Evolutionary conservation across 2,329 filamentous ascomycete species (phyloP).

Genomic region (Orbilia quercus): DNA sequence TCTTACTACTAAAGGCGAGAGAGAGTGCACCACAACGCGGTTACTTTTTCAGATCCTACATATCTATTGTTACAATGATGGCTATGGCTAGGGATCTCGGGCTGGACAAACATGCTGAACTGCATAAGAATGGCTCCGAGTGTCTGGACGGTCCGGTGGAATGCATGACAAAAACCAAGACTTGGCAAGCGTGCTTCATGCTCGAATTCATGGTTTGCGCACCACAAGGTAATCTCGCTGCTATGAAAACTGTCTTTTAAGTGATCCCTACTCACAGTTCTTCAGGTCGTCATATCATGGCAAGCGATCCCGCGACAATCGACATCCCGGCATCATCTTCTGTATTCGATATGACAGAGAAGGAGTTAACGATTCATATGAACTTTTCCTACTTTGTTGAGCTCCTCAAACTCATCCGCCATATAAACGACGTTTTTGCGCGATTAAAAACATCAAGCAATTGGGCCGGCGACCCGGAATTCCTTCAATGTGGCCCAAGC

Average conservation of each 20-base stretch:
- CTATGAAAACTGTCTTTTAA: neutral
- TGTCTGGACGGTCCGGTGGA: conserved; percentile 79
- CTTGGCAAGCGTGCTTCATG: conserved; percentile 89
- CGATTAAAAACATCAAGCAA: conserved; percentile 72
- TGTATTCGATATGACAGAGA: conserved; percentile 57
- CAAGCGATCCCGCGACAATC: conserved; percentile 59
- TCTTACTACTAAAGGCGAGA: conserved; percentile 88
- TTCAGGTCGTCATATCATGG: conserved; percentile 59
- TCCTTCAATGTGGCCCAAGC: conserved; percentile 81
- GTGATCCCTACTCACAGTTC: conserved; percentile 27
- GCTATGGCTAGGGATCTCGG: conserved; percentile 93
- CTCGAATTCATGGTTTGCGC: conserved; percentile 93
- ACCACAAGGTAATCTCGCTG: conserved; percentile 77
- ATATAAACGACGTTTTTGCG: conserved; percentile 79
- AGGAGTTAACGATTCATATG: conserved; percentile 68
- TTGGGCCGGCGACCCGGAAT: conserved; percentile 87
- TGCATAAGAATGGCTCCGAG: conserved; percentile 76
- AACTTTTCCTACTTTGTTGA: conserved; percentile 85
- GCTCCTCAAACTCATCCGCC: conserved; percentile 79
- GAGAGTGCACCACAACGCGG: conserved; percentile 92
- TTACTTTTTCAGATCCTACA: conserved; percentile 98
- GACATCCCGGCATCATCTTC: conserved; percentile 58
- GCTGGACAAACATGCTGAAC: conserved; percentile 84
- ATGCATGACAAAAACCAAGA: conserved; percentile 82
- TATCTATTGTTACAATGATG: conserved; percentile 89